Base-by-base conservation (phyloP, 139 green algal species). In the Chlorella sp. region DNA sequence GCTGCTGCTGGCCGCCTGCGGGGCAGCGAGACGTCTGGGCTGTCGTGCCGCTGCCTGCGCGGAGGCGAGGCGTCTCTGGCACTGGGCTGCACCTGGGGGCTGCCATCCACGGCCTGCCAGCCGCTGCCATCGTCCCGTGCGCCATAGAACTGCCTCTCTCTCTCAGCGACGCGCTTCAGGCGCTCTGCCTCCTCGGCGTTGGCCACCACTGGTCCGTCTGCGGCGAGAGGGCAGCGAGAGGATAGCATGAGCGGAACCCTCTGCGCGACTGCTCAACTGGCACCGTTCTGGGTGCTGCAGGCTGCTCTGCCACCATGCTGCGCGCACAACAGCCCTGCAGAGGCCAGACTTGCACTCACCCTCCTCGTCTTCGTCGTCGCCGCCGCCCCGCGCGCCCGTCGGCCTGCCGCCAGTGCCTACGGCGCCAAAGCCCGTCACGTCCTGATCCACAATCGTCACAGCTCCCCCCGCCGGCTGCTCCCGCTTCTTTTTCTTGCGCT, bases 111-210 rank as follows among this genome's bases (percentile, higher is more conserved):
- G 12, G 15, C 42, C 23, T 38, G 51, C 80, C 80, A 86, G 61
- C 74, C 67, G 31, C 71, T 75, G 46, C 51, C 55, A 50, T 65
- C 67, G 1, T 67, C 51, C 27, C 55, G 38, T 50, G 58, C 19
- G 8, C 42, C 38, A 9, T 45, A 74, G 21, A 69, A 73, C 45
- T 80, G 2, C 33, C 64, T 56, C 68, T 82, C 90, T 81, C 86
- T 81, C 40, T 89, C 77, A 3, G 76, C 56, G 72, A 89, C 77
- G 42, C 71, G 65, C 77, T 62, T 72, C 8, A 87, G 56, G 1
- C 75, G 67, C 53, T 82, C 79, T 1, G 81, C 87, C 58, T 95
- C 91, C 58, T 90, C 91, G 0, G 74, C 64, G 61, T 95, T 95
- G 8, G 86, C 91, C 48, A 95, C 79, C 15, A 87, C 71, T 0